phyloP scores from a whole-genome alignment of 768 basidiomycete species.

The Lactarius psammicola region DNA sequence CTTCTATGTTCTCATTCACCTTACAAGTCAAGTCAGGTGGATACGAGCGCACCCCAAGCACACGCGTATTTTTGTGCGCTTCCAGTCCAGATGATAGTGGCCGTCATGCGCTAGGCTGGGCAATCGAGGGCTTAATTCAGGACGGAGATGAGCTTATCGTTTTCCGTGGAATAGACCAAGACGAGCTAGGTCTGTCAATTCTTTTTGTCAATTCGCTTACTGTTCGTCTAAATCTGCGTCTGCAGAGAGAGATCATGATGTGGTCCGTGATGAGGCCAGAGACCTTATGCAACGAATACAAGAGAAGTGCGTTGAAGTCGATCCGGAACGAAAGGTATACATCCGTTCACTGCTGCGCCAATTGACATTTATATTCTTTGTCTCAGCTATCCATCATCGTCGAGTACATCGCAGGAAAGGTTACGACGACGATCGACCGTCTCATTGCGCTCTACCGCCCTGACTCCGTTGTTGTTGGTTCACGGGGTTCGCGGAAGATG shows the following conservation, averaged over 20 bases:
- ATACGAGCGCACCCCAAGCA: constrained; percentile 70
- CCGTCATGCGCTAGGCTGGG: constrained; percentile 86
- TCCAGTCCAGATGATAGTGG: constrained; percentile 88
- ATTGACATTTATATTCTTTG: background rate
- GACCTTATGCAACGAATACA: constrained; percentile 79
- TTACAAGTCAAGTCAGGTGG: constrained; percentile 81
- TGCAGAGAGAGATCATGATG: constrained; percentile 70
- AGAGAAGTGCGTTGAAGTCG: constrained; percentile 73
- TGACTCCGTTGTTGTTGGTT: constrained; percentile 91
- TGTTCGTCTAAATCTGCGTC: background rate
- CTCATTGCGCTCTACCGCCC: constrained; percentile 90
- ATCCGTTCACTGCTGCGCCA: background rate
- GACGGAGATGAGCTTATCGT: constrained; percentile 93
- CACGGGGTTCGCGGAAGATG: constrained; percentile 63
- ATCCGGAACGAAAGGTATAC: constrained; percentile 68
- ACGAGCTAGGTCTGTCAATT: constrained; percentile 62
- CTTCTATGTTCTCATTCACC: constrained; percentile 86
- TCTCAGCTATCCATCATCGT: constrained; percentile 81
- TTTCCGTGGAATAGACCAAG: constrained; percentile 85
- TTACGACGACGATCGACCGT: constrained; percentile 87
- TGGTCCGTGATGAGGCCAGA: constrained; percentile 81
- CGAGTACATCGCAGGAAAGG: constrained; percentile 90
- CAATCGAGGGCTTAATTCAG: constrained; percentile 77
- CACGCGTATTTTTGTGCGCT: constrained; percentile 88
- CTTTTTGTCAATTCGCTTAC: background rate